phyloP scores from a whole-genome alignment of 352 stramenopile genomes.

The Pseudoperonospora humuli region DNA sequence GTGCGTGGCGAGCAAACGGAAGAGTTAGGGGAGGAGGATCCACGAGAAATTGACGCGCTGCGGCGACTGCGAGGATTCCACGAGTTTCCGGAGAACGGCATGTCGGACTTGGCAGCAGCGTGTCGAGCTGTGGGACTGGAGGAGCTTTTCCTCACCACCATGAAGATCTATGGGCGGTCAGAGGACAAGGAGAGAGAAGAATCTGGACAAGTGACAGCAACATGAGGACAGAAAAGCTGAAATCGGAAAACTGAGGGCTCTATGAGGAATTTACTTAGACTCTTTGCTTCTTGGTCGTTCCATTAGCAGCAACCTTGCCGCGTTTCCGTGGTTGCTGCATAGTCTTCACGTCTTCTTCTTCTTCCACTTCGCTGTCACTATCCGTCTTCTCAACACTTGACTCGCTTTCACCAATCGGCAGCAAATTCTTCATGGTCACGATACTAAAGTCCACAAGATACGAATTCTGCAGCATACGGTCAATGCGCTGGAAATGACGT shows the following conservation, averaged over 20 bases:
- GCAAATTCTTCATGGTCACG: slow-evolving; percentile 79
- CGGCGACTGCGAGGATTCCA: slow-evolving; percentile 36
- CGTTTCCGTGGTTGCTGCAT: slow-evolving; percentile 22
- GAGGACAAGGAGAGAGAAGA: slow-evolving; percentile 1
- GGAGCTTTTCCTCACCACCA: slow-evolving; percentile 66
- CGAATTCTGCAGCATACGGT: slow-evolving; percentile 93
- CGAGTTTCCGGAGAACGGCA: slow-evolving; percentile 57
- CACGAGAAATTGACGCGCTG: slow-evolving; percentile 19
- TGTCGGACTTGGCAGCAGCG: slow-evolving; percentile 46
- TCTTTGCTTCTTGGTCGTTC: slow-evolving; percentile 38
- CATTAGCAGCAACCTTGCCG: slow-evolving; percentile 9
- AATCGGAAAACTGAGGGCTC: slow-evolving; percentile 16
- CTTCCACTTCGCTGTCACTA: slow-evolving; percentile 24
- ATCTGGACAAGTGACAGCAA: slow-evolving; percentile 15
- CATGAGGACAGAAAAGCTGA: background rate
- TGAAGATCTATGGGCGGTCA: slow-evolving; percentile 61
- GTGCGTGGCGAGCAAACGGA: slow-evolving; percentile 70
- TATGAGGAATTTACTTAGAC: slow-evolving; percentile 37
- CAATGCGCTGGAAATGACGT: slow-evolving; percentile 94
- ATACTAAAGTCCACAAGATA: slow-evolving; percentile 95
- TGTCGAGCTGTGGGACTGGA: slow-evolving; percentile 47
- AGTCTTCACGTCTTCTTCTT: slow-evolving; percentile 15
- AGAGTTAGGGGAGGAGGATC: background rate
- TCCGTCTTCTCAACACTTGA: slow-evolving; percentile 33
- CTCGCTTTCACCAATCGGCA: slow-evolving; percentile 33